phyloP scores from a whole-genome alignment of 345 rosid genomes.

The Sonneratia alba region DNA sequence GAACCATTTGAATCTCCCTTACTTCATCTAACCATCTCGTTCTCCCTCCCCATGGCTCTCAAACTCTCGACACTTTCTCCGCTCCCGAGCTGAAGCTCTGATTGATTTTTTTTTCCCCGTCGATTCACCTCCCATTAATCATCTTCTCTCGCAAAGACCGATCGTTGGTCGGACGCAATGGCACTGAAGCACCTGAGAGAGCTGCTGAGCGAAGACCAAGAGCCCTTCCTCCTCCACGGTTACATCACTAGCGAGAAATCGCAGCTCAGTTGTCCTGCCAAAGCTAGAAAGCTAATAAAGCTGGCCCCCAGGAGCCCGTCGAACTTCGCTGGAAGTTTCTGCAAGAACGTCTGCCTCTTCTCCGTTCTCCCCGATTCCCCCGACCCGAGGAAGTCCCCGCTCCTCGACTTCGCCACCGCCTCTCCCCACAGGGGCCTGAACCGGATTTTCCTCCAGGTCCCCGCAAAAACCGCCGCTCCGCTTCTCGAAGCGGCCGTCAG shows the following conservation, averaged over 20 bases:
- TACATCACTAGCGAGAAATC: constrained; percentile 53
- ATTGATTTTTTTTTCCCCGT: background rate
- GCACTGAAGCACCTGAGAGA: constrained; percentile 57
- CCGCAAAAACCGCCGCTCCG: constrained; percentile 54
- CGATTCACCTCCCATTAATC: background rate
- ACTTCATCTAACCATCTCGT: background rate
- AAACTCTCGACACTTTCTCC: background rate
- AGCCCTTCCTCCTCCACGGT: constrained; percentile 65
- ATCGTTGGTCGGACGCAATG: constrained; percentile 6
- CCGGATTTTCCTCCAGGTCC: constrained; percentile 52
- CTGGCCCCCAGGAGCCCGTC: constrained; percentile 13
- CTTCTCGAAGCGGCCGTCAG: constrained; percentile 78
- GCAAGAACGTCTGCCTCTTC: constrained; percentile 71
- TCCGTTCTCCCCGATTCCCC: constrained; percentile 48
- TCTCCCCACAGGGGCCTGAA: constrained; percentile 35
- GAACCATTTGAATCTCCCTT: too few species aligned
- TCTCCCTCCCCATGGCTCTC: constrained; percentile 3
- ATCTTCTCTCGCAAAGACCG: background rate
- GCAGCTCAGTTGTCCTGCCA: constrained; percentile 28
- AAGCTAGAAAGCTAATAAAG: constrained; percentile 24
- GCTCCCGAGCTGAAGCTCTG: background rate
- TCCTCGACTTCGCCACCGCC: constrained; percentile 34
- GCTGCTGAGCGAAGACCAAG: constrained; percentile 79
- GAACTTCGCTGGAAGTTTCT: constrained; percentile 37
- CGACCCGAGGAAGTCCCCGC: constrained; percentile 64